Conservation (phyloP, 2,329 filamentous ascomycete genomes). For the Penicillium sp. region DNA sequence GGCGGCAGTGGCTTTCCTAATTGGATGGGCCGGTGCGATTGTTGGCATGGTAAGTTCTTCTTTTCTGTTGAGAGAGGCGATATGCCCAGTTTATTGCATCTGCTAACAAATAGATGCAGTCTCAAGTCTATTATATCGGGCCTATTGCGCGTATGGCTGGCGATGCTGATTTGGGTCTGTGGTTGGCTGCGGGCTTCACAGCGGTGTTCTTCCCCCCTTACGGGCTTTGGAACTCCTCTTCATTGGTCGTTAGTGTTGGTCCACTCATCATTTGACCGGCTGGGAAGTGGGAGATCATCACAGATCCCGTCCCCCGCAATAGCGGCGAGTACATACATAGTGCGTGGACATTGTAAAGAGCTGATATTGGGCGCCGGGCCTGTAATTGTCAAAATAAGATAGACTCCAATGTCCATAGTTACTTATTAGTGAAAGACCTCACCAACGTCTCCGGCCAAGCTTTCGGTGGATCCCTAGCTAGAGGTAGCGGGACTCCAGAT, state of each 20-base stretch:
- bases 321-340: neutral
- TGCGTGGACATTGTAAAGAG: neutral
- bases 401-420: too few species aligned
- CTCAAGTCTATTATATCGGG: slow-evolving; percentile 41
- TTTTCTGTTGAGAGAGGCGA: neutral
- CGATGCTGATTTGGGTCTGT: slow-evolving; percentile 39
- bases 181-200: slow-evolving; percentile 37
- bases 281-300: neutral
- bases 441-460: too few species aligned
- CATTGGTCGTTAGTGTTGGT: slow-evolving; percentile 25
- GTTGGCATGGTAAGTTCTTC: slow-evolving; percentile 37
- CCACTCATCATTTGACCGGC: too few species aligned
- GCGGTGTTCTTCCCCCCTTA: slow-evolving; percentile 35
- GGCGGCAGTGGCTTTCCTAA: slow-evolving; percentile 36
- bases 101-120: slow-evolving; percentile 14
- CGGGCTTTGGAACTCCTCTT: slow-evolving; percentile 33
- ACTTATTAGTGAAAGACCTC: too few species aligned
- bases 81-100: neutral
- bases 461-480: too few species aligned
- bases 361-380: neutral
- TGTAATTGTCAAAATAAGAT: neutral
- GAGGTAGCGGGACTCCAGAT: too few species aligned
- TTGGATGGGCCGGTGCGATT: slow-evolving; percentile 42
- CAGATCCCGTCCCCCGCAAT: neutral
- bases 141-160: slow-evolving; percentile 34